Evolutionary conservation across 2,329 filamentous ascomycete species (phyloP).

Genomic region (Clonostachys rosea): DNA sequence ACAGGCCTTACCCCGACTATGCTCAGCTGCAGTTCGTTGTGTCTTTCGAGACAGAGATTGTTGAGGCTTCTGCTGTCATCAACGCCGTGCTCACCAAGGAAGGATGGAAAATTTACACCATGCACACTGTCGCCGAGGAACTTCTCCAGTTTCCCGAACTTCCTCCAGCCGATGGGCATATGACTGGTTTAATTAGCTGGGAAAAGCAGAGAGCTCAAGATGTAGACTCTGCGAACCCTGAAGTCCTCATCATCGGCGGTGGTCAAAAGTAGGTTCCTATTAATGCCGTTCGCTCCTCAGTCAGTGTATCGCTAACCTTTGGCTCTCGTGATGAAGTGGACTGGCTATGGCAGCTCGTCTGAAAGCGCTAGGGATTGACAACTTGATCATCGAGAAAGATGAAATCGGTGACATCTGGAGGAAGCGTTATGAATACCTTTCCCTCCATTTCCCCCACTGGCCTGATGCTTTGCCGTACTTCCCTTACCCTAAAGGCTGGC

Average conservation of each 20-base stretch:
- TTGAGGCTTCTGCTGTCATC: slow-evolving; percentile 20
- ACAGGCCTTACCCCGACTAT: too few relatives aligned
- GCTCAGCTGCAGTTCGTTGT: slow-evolving; percentile 6
- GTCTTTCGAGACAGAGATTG: slow-evolving; percentile 11
- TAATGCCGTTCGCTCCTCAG: too few relatives aligned
- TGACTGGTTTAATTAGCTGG: slow-evolving; percentile 22
- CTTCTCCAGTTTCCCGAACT: slow-evolving; percentile 22
- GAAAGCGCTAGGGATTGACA: slow-evolving; percentile 50
- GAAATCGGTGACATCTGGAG: slow-evolving; percentile 62
- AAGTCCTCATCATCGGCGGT: slow-evolving; percentile 50
- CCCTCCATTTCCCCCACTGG: slow-evolving; percentile 64
- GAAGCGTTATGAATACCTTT: slow-evolving; percentile 58
- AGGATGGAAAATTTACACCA: slow-evolving; percentile 24
- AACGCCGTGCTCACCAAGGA: slow-evolving; percentile 20
- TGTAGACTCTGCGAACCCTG: slow-evolving; percentile 30
- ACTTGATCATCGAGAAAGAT: slow-evolving; percentile 54
- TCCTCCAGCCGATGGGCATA: slow-evolving; percentile 19
- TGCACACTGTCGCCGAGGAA: slow-evolving; percentile 24
- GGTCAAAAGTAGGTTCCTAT: slow-evolving; percentile 12
- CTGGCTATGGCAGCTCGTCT: slow-evolving; percentile 42
- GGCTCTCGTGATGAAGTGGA: too few relatives aligned
- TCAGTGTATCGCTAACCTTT: too few relatives aligned
- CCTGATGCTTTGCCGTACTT: slow-evolving; percentile 60
- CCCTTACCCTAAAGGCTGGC: slow-evolving; percentile 60
- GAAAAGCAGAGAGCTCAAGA: slow-evolving; percentile 17